Conservation (phyloP, 208 protist species). For the Leishmania tropica region DNA sequence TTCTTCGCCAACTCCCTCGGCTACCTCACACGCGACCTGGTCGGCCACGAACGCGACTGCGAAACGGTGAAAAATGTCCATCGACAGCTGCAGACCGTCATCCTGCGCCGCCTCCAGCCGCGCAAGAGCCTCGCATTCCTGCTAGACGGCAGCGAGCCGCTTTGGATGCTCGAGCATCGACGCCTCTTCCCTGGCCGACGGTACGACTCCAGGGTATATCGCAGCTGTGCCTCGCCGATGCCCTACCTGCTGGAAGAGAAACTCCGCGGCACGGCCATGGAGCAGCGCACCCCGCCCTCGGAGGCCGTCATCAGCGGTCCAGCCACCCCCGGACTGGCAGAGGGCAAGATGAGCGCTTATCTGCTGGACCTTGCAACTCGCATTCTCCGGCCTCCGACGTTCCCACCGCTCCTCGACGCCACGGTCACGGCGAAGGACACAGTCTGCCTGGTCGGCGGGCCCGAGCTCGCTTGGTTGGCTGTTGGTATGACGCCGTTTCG, state of each 20-base stretch:
- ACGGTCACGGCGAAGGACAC: slow-evolving; percentile 48
- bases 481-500: slow-evolving; percentile 66
- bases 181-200: slow-evolving; percentile 61
- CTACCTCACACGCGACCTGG: slow-evolving; percentile 62
- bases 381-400: slow-evolving; percentile 17
- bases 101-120: slow-evolving; percentile 61
- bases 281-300: slow-evolving; percentile 42
- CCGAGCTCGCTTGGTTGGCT: slow-evolving; percentile 61
- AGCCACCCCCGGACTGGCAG: slow-evolving; percentile 55
- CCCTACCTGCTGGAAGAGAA: slow-evolving; percentile 70
- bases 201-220: slow-evolving; percentile 67
- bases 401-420: slow-evolving; percentile 16
- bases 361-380: slow-evolving; percentile 77
- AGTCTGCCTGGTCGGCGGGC: slow-evolving; percentile 64
- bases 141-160: slow-evolving; percentile 68
- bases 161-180: slow-evolving; percentile 71
- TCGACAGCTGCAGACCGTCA: slow-evolving; percentile 48
- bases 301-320: slow-evolving; percentile 69
- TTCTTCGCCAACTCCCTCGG: slow-evolving; percentile 40
- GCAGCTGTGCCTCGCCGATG: slow-evolving; percentile 75
- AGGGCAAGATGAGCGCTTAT: slow-evolving; percentile 74
- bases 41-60: slow-evolving; percentile 62
- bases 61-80: slow-evolving; percentile 67
- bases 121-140: slow-evolving; percentile 70
- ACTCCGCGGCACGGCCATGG: slow-evolving; percentile 38